Evolutionary conservation across 345 rosid genomes (phyloP), one percentile per base, ranked within the genome.

Genomic region (Populus davidiana): DNA sequence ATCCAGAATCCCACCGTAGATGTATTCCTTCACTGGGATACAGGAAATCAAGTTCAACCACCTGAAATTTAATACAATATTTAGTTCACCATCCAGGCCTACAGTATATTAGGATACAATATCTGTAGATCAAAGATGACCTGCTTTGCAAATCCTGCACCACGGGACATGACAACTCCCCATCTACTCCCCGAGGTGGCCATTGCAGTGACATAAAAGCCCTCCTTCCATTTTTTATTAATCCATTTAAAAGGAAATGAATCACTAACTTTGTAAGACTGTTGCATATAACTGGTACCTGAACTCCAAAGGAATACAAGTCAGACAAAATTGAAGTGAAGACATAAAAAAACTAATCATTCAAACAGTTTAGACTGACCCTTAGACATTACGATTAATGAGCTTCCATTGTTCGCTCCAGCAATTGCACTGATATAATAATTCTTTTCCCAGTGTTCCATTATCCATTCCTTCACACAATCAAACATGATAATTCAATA

Each of bases 1-100:
- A 96, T 59, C 98, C 98, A 38, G 56, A 41, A 68, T 89, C 97
- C 98, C 99, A 96, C 25, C 98, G 85, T 47, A 90, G 84, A 72
- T 96, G 99, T 75, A 96, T 91, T 54, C 99, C 98, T 80, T 96
- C 99, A 0, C 99, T 96, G 13, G 99, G 99, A 75, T 96, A 96
- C 47, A 91, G 92, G 84, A 96, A 94, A 85, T 96, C 99, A 23
- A 96, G 94, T 85, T 96, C 99, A 63, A 92, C 97, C 39, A 67
- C 98, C 99, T 96, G 85, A 59, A 81, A 74, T 75, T 41, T 52
- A 69, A 67, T 5, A 43, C 8, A 73, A 29, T 33, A 66, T 67
- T 63, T 21, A 50, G 63, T 74, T 65, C 59, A 68, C 63, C 5
- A 13, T 18, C 25, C 21, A 18, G 27, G 35, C 18, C 3, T 3